Evolutionary conservation across 163 green algal genomes (phyloP), one percentile per base, ranked within the genome.

Genomic region (Coccomyxa subellipsoidea): DNA sequence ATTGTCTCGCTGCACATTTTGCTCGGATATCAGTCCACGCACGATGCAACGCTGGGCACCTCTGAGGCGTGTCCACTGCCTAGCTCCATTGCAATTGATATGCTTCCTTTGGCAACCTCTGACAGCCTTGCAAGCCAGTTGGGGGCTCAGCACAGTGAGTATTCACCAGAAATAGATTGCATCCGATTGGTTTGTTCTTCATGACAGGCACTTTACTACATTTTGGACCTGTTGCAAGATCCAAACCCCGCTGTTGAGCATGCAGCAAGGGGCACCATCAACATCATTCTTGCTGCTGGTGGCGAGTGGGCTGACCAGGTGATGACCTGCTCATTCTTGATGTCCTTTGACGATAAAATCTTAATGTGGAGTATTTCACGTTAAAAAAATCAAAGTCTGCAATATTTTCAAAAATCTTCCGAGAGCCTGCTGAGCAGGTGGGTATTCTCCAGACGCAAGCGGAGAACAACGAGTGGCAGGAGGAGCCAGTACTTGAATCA

Each of bases 1-100:
- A 80, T 85, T 0, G 85, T 83, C 35, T 82, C 89, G 0, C 84
- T 90, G 9, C 32, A 81, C 8, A 79, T 72, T 9, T 82, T 92
- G 69, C 83, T 92, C 32, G 38, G 76, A 32, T 85, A 81, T 36
- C 5, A 12, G 21, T 8, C 47, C 3, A 59, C 47, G 47, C 47
- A 18, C 47, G 47, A 59, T 18, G 47, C 47, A 59, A 59, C 47
- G 21, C 23, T 59, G 47, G 47, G 47, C 47, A 59, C 47, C 23
- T 59, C 47, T 27, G 47, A 59, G 47, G 47, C 47, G 23, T 7
- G 47, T 59, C 23, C 47, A 1, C 23, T 6, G 21, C 15, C 15
- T 59, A 59, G 15, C 47, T 59, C 47, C 23, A 7, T 5, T 59
- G 15, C 47, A n/a, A n/a, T 59, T 59, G 15, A 59, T 59, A 18